Conservation (phyloP, 306 rosid species). For the Coriaria nepalensis region DNA sequence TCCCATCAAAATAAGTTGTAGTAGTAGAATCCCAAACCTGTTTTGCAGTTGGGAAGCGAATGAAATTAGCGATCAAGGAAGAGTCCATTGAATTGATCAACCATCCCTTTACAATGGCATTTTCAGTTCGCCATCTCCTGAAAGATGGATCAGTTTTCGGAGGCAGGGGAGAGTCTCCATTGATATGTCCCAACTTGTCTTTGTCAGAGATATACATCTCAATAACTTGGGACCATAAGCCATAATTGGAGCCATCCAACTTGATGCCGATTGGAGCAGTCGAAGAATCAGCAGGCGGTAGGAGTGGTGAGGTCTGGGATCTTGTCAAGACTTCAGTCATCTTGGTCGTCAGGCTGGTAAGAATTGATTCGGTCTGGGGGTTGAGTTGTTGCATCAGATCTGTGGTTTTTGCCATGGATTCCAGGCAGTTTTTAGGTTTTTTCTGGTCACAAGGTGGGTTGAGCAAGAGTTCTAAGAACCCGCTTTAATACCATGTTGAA, state of each 20-base stretch:
- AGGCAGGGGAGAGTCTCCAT: constrained; percentile 6
- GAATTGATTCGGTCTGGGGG: too few species aligned
- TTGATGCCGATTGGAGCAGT: background rate
- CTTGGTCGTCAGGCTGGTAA: too few species aligned
- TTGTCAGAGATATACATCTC: constrained; percentile 12
- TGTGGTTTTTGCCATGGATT: too few species aligned
- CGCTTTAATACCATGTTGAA: too few species aligned
- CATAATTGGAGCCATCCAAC: constrained; percentile 11
- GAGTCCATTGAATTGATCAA: constrained; percentile 2
- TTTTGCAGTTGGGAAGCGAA: constrained; percentile 1
- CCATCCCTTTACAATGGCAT: constrained; percentile 4
- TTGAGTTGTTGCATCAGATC: too few species aligned
- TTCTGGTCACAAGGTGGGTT: too few species aligned
- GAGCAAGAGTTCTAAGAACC: too few species aligned
- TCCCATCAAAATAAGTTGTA: constrained; percentile 9
- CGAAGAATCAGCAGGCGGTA: too few species aligned
- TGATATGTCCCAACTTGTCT: constrained; percentile 8
- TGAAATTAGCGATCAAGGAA: background rate
- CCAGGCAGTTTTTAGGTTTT: too few species aligned
- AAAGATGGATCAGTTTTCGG: background rate
- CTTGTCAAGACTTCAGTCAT: too few species aligned
- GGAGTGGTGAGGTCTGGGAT: too few species aligned
- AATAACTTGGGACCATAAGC: constrained; percentile 8
- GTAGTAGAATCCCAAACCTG: constrained; percentile 1
- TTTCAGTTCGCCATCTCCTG: background rate